phyloP scores from a whole-genome alignment of 371 early-diverging fungal genomes.

The Lichtheimia ramosa region DNA sequence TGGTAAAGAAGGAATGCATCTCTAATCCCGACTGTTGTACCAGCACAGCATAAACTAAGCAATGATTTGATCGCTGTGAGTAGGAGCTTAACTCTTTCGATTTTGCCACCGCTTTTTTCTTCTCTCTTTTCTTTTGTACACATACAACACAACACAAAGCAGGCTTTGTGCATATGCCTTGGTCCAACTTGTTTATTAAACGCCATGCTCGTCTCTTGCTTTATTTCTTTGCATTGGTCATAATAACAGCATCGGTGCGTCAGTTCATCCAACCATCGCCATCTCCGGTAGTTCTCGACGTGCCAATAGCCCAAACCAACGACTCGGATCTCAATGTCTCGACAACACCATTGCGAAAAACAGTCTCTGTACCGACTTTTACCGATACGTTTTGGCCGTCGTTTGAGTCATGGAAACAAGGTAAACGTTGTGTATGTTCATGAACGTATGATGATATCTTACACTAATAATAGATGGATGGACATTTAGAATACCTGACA shows the following conservation, averaged over 20 bases:
- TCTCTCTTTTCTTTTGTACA: no score
- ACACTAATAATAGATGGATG: slow-evolving; percentile 2
- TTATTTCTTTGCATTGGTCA: slow-evolving; percentile 3
- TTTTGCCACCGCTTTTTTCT: no score
- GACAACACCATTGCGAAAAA: not conserved
- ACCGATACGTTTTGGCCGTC: slow-evolving; percentile 5
- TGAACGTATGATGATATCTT: not conserved
- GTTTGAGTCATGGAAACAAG: slow-evolving; percentile 4
- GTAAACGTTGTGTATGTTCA: not conserved
- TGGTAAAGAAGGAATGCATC: no score
- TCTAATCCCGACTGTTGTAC: no score
- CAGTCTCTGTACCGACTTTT: not conserved
- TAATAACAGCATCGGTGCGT: not conserved
- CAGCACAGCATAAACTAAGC: no score
- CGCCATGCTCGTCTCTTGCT: slow-evolving; percentile 1
- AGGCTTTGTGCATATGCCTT: slow-evolving; percentile 4
- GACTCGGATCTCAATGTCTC: not conserved
- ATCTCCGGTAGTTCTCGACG: slow-evolving; percentile 4
- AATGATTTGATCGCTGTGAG: no score
- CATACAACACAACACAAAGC: not conserved
- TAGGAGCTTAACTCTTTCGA: no score
- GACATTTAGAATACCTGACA: not conserved
- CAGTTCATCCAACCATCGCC: not conserved
- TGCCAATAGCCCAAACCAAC: not conserved
- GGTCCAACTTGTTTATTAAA: slow-evolving; percentile 2